Evolutionary conservation across 176 grass and related monocot species (phyloP).

Genomic region (Lolium perenne): DNA sequence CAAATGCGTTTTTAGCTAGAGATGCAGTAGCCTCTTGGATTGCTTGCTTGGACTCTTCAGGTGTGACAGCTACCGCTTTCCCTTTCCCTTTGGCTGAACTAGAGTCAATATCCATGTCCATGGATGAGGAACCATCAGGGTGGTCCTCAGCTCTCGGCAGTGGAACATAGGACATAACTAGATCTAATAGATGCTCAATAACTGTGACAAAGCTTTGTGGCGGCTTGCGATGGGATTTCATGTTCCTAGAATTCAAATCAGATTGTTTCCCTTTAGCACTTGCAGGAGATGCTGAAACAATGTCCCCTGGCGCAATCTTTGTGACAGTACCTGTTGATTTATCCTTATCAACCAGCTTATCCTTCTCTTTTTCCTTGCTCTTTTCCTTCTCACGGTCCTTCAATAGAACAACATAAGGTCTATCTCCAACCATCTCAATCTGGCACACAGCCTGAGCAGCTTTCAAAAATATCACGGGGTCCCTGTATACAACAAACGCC

Average conservation of each 20-base stretch:
- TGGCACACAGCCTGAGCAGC: slow-evolving; percentile 93
- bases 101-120: slow-evolving; percentile 94
- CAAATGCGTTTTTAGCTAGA: slow-evolving; percentile 82
- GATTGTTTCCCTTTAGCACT: slow-evolving; percentile 64
- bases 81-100: slow-evolving; percentile 91
- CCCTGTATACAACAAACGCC: slow-evolving; percentile 82
- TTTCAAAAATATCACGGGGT: slow-evolving; percentile 90
- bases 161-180: slow-evolving; percentile 71
- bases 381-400: slow-evolving; percentile 95
- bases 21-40: slow-evolving; percentile 76
- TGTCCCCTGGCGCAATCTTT: slow-evolving; percentile 55
- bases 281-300: slow-evolving; percentile 42
- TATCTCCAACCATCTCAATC: slow-evolving; percentile 96
- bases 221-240: slow-evolving; percentile 84
- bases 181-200: slow-evolving; percentile 85
- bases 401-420: slow-evolving; percentile 85
- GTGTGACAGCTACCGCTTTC: slow-evolving; percentile 65
- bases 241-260: slow-evolving; percentile 64
- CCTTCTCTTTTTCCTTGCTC: slow-evolving; percentile 88
- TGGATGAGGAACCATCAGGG: slow-evolving; percentile 55
- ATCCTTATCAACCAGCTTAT: slow-evolving; percentile 70
- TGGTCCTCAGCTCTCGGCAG: slow-evolving; percentile 60
- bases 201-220: slow-evolving; percentile 89
- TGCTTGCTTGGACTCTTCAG: slow-evolving; percentile 72
- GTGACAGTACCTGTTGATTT: slow-evolving; percentile 44